Base-by-base conservation (phyloP, 176 grass and related monocot species). In the Triticum dicoccoides region DNA sequence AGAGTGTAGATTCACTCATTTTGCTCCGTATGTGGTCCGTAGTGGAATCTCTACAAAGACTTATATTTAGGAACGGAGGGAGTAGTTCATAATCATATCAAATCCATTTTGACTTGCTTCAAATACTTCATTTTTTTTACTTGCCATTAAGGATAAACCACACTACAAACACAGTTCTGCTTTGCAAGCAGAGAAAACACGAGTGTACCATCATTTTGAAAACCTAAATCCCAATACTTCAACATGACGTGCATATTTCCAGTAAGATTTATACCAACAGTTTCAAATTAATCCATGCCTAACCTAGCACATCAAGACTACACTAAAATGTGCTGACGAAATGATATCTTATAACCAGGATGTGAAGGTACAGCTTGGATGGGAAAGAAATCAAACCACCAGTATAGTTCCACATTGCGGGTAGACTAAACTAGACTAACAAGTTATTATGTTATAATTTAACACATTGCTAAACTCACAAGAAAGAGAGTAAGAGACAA, bases 381-480 rank as follows among this genome's bases (percentile, higher is more conserved):
- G 44, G 5, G 4, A 64, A 83, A 63, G 14, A 79, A 79, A 88
- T 82, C 17, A 79, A 84, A 89, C 27, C n/a, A 6, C 30, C 44
- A 32, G 24, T 37, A 42, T 56, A 73, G 21, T 65, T 77, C 17
- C 25, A 83, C 41, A 73, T 47, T 25, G 33, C n/a, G 64, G 11
- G 24, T 24, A 80, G 30, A 52, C 21, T 64, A 73, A 86, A 78
- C 30, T 37, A 70, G 23, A 44, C 41, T 71, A 44, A 21, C 27
- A 82, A 5, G 24, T 20, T 42, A 74, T 20, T 9, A 5, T 52
- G 24, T 2, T 70, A 24, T 61, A 65, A 18, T 49, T 25, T 78
- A 44, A 61, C 24, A 79, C 47, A 51, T 61, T 52, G 41, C 11
- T 70, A 82, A 61, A 39, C 1, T 21, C 20, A 34, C 4, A 1